Base-by-base conservation (phyloP, 192 early-diverging fungal species). In the Cladochytrium replicatum region DNA sequence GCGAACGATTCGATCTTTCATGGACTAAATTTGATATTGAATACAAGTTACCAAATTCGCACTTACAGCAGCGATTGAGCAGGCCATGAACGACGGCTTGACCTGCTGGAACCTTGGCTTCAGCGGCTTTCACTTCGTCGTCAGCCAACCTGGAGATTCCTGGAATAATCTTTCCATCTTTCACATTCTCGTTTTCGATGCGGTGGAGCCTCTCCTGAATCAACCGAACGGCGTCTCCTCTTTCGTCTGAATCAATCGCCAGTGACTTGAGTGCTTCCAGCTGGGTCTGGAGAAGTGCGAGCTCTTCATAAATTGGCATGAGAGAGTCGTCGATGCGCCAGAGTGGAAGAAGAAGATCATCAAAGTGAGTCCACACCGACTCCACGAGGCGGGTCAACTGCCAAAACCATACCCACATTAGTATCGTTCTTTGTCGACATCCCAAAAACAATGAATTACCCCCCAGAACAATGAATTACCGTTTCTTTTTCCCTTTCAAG, bases 401-500 rank as follows among this genome's bases (percentile, higher is more conserved):
- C 17, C n/a, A n/a, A n/a, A n/a, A n/a, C n/a, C n/a, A n/a, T 37
- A 37, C 34, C 13, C 17, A 37, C 17, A 37, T 37, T 13, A 37
- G 17, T 13, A 13, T 13, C 17, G 34, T 13, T 13, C 13, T 13
- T 37, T 37, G 17, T 13, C 13, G 17, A 37, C 17, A 13, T 13
- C 17, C 17, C 34, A 37, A 13, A 37, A 37, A 37, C 13, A 13
- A 13, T 37, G 17, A 37, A 17, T 17, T 37, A 13, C 13, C 13
- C 17, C 17, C 34, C 17, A 17, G 34, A 37, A 37, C 17, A 13
- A 13, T 37, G 13, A 17, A 13, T 37, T 37, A 37, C 34, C 34
- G 34, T 37, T 37, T 37, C 13, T 37, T 17, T 13, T 37, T 37
- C 34, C 13, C 34, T 13, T 83, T 82, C 83, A 71, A 41, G 46